These are phyloP conservation scores for Cercis canadensis DNA, from an alignment of 306 rosid species.

Conservation along the genomic window DNA sequence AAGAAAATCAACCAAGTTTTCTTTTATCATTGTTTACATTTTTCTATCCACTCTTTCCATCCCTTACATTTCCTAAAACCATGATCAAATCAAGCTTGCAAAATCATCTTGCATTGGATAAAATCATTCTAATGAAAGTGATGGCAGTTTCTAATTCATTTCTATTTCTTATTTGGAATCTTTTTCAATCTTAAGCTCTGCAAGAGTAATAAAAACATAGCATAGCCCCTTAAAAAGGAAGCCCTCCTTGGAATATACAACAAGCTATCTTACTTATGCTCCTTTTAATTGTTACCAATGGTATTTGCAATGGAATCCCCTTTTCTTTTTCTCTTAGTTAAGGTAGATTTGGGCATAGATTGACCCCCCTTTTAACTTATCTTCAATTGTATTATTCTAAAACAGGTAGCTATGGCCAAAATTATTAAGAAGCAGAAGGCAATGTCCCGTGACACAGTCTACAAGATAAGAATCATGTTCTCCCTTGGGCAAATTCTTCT, in stretches of 20 bases:
- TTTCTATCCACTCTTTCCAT: background rate
- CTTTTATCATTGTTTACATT: too few relatives aligned
- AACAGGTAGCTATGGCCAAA: constrained; percentile 46
- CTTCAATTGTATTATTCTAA: constrained; percentile 35
- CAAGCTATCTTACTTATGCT: background rate
- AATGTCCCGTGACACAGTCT: constrained; percentile 37
- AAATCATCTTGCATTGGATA: background rate
- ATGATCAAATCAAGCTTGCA: too few relatives aligned
- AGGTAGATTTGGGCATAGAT: constrained; percentile 29
- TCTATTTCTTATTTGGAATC: background rate
- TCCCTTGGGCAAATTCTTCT: constrained; percentile 27
- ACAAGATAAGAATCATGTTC: constrained; percentile 50
- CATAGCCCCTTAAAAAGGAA: too few relatives aligned
- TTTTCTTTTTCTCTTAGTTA: constrained; percentile 27
- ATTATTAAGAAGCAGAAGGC: constrained; percentile 46
- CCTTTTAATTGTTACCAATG: constrained; percentile 16
- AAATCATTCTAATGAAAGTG: background rate
- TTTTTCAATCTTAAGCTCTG: background rate
- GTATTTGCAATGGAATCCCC: constrained; percentile 22
- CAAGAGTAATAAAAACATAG: constrained; percentile 4
- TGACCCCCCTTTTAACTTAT: constrained; percentile 34
- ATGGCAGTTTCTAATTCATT: background rate
- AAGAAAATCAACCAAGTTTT: too few relatives aligned
- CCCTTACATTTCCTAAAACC: background rate
- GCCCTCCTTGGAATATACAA: background rate